A percentile compares a stretch with the other conserved stretches of the same genome.
Evolutionary conservation across 139 green algal species (phyloP).

Genomic region (Diplosphaera chodatii): DNA sequence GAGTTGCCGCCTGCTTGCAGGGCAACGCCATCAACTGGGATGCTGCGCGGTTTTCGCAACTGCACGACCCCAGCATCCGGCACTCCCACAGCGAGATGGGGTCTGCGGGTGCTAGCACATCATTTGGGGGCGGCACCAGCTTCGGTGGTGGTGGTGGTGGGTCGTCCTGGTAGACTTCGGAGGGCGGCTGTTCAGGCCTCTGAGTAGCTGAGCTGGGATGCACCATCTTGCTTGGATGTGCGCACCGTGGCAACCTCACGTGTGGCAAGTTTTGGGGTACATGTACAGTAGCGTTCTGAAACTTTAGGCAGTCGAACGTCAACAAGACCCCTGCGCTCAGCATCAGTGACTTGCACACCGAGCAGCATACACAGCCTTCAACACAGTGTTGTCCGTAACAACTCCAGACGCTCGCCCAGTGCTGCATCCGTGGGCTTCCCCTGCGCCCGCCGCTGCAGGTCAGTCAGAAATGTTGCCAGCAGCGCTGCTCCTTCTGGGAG

Average conservation of each 20-base stretch:
- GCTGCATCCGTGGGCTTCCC: background rate
- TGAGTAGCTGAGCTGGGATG: too few relatives aligned
- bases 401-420: background rate
- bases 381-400: background rate
- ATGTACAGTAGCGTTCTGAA: too few relatives aligned
- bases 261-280: too few relatives aligned
- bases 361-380: too few relatives aligned
- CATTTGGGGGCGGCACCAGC: slow-evolving; percentile 1
- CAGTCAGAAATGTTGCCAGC: slow-evolving; percentile 7
- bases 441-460: background rate
- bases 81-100: background rate
- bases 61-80: background rate
- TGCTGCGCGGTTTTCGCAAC: background rate
- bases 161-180: background rate
- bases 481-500: slow-evolving; percentile 1
- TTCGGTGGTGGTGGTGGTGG: background rate
- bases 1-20: too few relatives aligned
- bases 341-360: too few relatives aligned
- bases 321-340: too few relatives aligned
- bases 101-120: background rate
- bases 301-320: too few relatives aligned
- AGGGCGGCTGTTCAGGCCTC: too few relatives aligned
- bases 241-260: too few relatives aligned
- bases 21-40: background rate
- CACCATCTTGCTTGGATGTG: too few relatives aligned